Conservation (phyloP, 1,284 basidiomycete genomes). For the Tylopilus orsonianus region DNA sequence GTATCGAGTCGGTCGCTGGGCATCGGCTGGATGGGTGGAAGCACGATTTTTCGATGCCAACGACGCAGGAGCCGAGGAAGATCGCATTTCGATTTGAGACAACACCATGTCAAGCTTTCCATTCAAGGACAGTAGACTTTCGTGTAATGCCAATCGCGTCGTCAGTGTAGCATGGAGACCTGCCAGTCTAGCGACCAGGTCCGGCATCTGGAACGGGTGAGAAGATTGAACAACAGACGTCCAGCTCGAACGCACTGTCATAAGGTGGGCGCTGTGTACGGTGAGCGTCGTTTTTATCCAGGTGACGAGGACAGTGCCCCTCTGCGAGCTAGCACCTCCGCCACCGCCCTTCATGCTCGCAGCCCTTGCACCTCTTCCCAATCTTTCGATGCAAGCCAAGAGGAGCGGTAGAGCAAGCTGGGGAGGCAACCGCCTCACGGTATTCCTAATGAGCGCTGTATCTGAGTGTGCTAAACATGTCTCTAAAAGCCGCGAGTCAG, state of each 20-base stretch:
- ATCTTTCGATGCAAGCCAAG: conserved; percentile 85
- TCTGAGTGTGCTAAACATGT: conserved; percentile 89
- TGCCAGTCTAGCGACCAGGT: conserved; percentile 81
- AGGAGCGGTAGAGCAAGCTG: conserved; percentile 88
- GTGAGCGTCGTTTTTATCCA: conserved; percentile 91
- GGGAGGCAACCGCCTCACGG: conserved; percentile 86
- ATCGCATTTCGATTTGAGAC: conserved; percentile 88
- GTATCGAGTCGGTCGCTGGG: conserved; percentile 53
- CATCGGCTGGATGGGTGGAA: conserved; percentile 29
- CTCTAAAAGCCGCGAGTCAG: conserved; percentile 86
- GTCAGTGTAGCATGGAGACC: conserved; percentile 83
- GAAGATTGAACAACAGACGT: conserved; percentile 10
- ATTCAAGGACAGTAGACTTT: conserved; percentile 81
- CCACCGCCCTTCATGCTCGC: conserved; percentile 79
- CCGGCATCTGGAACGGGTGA: conserved; percentile 66
- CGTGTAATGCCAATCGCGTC: conserved; percentile 78
- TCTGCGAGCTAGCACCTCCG: conserved; percentile 80
- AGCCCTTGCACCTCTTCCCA: conserved; percentile 76
- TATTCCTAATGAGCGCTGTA: conserved; percentile 79
- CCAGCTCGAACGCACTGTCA: conserved; percentile 69
- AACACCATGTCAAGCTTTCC: conserved; percentile 93
- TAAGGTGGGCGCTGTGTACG: conserved; percentile 89
- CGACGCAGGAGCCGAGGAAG: conserved; percentile 59
- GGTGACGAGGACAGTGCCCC: conserved; percentile 78
- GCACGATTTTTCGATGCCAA: conserved; percentile 43